Evolutionary conservation across 306 rosid genomes (phyloP).

Genomic region (Acacia melanoxylon): DNA sequence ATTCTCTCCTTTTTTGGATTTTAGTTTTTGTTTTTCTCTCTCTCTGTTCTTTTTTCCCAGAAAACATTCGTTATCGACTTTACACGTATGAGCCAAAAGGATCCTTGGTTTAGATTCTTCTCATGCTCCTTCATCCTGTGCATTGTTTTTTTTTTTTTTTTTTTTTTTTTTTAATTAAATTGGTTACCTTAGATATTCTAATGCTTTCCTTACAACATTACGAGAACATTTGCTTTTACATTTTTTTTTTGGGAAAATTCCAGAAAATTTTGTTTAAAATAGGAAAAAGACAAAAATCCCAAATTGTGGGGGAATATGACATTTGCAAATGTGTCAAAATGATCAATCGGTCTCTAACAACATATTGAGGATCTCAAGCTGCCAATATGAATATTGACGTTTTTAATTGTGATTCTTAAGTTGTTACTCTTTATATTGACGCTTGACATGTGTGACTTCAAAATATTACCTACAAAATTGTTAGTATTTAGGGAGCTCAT

Average conservation of each 20-base stretch:
- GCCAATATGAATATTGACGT: too few species aligned
- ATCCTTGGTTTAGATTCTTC: neutral
- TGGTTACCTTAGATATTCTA: neutral
- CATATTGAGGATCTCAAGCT: too few species aligned
- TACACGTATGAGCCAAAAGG: neutral
- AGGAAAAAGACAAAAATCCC: too few species aligned
- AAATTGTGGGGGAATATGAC: too few species aligned
- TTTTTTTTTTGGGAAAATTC: too few species aligned
- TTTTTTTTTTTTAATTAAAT: neutral
- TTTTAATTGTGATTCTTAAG: too few species aligned
- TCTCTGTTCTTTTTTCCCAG: neutral
- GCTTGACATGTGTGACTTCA: too few species aligned
- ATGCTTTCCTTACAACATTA: neutral
- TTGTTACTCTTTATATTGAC: too few species aligned
- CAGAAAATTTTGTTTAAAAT: too few species aligned
- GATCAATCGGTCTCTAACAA: fast-evolving
- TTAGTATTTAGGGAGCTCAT: too few species aligned
- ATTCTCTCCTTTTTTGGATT: neutral
- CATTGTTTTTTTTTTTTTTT: neutral
- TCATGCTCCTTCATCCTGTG: neutral
- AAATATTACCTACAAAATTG: too few species aligned
- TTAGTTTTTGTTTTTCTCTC: neutral
- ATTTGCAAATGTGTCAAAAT: too few species aligned
- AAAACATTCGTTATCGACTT: neutral
- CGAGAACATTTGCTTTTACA: neutral